Percentiles rank a stretch among this genome's conserved stretches.
Evolutionary conservation across 2,329 filamentous ascomycete species (phyloP).

Genomic region (Xylariales sp.): DNA sequence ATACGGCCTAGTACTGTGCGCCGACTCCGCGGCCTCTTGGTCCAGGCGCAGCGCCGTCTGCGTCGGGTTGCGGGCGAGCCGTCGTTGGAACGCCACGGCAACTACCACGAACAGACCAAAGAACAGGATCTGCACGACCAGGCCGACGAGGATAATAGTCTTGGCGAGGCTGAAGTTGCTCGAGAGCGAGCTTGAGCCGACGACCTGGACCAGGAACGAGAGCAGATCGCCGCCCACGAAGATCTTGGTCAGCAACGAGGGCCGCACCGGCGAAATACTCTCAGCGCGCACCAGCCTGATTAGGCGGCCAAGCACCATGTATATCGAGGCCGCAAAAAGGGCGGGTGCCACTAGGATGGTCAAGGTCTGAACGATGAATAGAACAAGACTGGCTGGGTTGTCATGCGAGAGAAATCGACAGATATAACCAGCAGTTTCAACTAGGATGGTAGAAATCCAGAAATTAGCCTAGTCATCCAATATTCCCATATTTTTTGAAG

Average conservation of each 20-base stretch:
- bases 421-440: background rate
- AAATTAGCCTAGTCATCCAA: no score
- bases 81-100: background rate
- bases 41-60: background rate
- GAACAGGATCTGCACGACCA: background rate
- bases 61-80: background rate
- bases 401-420: background rate
- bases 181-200: background rate
- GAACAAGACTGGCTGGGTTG: background rate
- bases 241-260: background rate
- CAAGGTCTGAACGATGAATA: slow-evolving; percentile 1
- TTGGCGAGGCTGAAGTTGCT: slow-evolving; percentile 1
- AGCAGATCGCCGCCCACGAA: slow-evolving; percentile 1
- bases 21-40: background rate
- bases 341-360: background rate
- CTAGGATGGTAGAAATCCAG: no score
- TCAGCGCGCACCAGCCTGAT: background rate
- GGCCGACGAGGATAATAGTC: background rate
- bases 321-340: slow-evolving; percentile 1
- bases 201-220: background rate
- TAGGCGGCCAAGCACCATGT: slow-evolving; percentile 1
- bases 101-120: background rate
- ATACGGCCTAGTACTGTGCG: no score
- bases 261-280: background rate
- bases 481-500: no score